Percentiles rank a stretch among this genome's conserved stretches.
Conservation (phyloP, 805 yeast species). For the Metschnikowia chrysomelidarum region DNA sequence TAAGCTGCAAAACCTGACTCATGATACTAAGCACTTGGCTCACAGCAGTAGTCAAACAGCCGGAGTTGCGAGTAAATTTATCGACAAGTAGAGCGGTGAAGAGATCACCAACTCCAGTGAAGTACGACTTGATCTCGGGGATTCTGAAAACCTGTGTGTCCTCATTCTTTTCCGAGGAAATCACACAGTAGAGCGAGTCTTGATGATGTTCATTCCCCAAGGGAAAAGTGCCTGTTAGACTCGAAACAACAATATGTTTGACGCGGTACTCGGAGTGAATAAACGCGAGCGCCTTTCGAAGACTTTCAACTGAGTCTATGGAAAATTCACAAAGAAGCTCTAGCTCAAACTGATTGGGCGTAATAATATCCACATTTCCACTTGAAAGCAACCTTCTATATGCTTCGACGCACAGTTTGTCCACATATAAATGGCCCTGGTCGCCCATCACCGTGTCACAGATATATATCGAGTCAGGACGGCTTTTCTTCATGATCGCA, state of each 20-base stretch:
- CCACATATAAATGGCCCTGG: conserved; percentile 21
- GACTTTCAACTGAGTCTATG: conserved; percentile 10
- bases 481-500: conserved; percentile 6
- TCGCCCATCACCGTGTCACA: conserved; percentile 24
- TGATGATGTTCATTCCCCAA: conserved; percentile 6
- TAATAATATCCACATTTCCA: conserved; percentile 16
- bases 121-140: conserved; percentile 71
- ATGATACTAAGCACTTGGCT: conserved; percentile 57
- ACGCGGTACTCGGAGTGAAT: conserved; percentile 13
- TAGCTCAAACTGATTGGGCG: conserved; percentile 22
- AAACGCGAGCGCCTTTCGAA: conserved; percentile 13
- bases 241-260: conserved; percentile 17
- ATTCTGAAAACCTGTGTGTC: conserved; percentile 39
- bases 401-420: conserved; percentile 15
- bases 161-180: conserved; percentile 15
- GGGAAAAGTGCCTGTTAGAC: conserved; percentile 15
- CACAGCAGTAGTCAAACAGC: conserved; percentile 34
- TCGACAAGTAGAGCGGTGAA: conserved; percentile 79
- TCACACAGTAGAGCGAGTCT: conserved; percentile 28
- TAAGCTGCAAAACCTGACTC: conserved; percentile 48
- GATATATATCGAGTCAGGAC: conserved; percentile 19
- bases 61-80: conserved; percentile 41
- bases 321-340: conserved; percentile 17
- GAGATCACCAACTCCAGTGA: conserved; percentile 93
- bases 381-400: conserved; percentile 11